Conservation (phyloP, 768 basidiomycete genomes). For the Hirschioporus abietinus region DNA sequence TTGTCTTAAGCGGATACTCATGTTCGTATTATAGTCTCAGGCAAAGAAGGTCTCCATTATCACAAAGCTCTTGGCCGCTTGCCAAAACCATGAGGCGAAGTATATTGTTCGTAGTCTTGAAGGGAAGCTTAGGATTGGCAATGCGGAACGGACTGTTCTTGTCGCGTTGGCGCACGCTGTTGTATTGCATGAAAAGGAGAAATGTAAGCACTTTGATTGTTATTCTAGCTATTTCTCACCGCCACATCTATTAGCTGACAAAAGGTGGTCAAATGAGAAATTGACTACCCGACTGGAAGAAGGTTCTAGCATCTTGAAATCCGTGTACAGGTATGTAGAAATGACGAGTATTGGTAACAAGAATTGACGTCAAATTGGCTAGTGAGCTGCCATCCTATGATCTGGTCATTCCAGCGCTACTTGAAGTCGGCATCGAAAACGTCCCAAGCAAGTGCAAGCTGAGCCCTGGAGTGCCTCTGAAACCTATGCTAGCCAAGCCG, state of each 20-base stretch:
- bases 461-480: conserved; percentile 92
- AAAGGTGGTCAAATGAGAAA: conserved; percentile 72
- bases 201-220: conserved; percentile 29
- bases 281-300: conserved; percentile 70
- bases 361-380: neutral
- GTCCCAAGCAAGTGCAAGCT: conserved; percentile 78
- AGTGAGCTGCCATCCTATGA: conserved; percentile 95
- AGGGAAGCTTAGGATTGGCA: conserved; percentile 94
- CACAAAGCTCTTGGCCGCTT: conserved; percentile 88
- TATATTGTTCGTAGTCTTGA: conserved; percentile 94
- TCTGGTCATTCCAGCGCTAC: conserved; percentile 82
- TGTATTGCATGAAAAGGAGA: conserved; percentile 75
- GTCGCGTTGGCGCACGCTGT: conserved; percentile 91
- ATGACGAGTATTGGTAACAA: neutral
- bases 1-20: conserved; percentile 8
- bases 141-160: conserved; percentile 93
- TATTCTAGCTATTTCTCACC: conserved; percentile 6
- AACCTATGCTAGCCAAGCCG: conserved; percentile 99
- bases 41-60: conserved; percentile 92
- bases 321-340: conserved; percentile 77
- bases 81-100: conserved; percentile 89
- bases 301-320: conserved; percentile 72
- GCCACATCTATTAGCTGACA: conserved; percentile 43
- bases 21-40: conserved; percentile 61
- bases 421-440: conserved; percentile 68